Conservation (phyloP, 2,329 filamentous ascomycete species). For the Botrytis fabae region DNA sequence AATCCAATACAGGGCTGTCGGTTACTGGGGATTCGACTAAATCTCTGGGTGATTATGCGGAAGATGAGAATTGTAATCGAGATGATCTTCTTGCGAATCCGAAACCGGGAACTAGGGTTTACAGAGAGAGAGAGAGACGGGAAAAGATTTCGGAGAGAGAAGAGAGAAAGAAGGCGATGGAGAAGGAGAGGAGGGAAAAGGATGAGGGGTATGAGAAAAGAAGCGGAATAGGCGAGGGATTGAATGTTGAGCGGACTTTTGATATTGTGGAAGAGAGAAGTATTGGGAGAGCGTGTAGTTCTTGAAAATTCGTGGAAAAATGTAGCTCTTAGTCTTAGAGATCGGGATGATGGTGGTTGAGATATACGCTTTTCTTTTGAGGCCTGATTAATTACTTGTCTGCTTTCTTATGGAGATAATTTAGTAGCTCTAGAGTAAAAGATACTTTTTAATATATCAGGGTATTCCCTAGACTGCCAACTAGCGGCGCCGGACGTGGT, state of each 20-base stretch:
- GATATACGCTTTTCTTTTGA: neutral
- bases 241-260: neutral
- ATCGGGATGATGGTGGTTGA: neutral
- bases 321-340: neutral
- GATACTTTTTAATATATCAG: too few species aligned
- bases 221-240: neutral
- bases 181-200: neutral
- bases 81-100: conserved; percentile 12
- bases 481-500: too few species aligned
- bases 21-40: neutral
- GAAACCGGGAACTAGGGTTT: conserved; percentile 29
- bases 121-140: conserved; percentile 31
- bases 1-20: neutral
- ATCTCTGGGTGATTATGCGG: neutral
- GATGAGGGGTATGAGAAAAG: too few species aligned
- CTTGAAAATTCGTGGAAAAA: neutral
- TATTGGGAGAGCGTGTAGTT: neutral
- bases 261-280: neutral
- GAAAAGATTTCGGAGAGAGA: neutral
- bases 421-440: too few species aligned
- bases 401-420: neutral
- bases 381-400: neutral
- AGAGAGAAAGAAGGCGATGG: neutral
- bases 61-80: neutral
- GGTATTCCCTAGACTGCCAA: too few species aligned